Percentiles rank a stretch among this genome's conserved stretches.
These are phyloP conservation scores for Naganishia sp. DNA, from an alignment of 1,284 basidiomycete genomes.

Conservation along the genomic window DNA sequence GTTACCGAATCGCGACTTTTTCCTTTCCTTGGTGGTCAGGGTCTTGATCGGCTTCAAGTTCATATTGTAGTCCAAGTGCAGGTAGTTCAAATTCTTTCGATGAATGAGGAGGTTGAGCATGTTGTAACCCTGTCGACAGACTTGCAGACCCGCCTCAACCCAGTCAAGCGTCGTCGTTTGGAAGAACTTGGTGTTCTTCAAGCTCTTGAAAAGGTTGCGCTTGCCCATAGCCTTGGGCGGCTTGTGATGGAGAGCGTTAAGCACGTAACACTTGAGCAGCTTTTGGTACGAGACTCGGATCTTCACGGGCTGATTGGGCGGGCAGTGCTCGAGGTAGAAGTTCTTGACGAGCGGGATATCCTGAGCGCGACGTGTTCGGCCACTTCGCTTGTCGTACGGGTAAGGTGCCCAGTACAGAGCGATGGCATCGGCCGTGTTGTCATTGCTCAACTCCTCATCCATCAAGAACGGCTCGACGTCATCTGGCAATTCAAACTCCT, in stretches of 20 bases:
- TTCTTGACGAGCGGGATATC: slow-evolving; percentile 95
- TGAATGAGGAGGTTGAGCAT: slow-evolving; percentile 99
- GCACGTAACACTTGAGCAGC: slow-evolving; percentile 90
- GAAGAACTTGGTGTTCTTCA: slow-evolving; percentile 99
- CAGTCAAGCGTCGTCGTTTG: slow-evolving; percentile 96
- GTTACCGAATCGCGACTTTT: slow-evolving; percentile 99
- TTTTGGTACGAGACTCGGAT: slow-evolving; percentile 99
- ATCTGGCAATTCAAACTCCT: slow-evolving; percentile 85
- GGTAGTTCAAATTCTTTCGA: slow-evolving; percentile 97
- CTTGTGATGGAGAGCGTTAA: slow-evolving; percentile 87
- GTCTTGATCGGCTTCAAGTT: slow-evolving; percentile 92
- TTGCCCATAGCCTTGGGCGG: slow-evolving; percentile 96
- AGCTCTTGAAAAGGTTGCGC: slow-evolving; percentile 92
- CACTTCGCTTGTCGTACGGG: slow-evolving; percentile 90
- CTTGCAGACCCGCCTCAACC: slow-evolving; percentile 98
- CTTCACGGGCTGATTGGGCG: slow-evolving; percentile 93
- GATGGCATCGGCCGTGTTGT: slow-evolving; percentile 93
- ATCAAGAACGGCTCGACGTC: slow-evolving; percentile 79
- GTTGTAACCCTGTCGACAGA: slow-evolving; percentile 98
- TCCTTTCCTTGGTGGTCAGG: slow-evolving; percentile 97
- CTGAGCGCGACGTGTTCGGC: slow-evolving; percentile 88
- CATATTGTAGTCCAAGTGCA: slow-evolving; percentile 59
- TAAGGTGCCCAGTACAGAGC: slow-evolving; percentile 98
- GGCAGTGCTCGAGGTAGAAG: slow-evolving; percentile 98
- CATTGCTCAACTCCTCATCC: slow-evolving; percentile 79